Base-by-base conservation (phyloP, 2,329 filamentous ascomycete species). In the Sphaerulina vaccinii region DNA sequence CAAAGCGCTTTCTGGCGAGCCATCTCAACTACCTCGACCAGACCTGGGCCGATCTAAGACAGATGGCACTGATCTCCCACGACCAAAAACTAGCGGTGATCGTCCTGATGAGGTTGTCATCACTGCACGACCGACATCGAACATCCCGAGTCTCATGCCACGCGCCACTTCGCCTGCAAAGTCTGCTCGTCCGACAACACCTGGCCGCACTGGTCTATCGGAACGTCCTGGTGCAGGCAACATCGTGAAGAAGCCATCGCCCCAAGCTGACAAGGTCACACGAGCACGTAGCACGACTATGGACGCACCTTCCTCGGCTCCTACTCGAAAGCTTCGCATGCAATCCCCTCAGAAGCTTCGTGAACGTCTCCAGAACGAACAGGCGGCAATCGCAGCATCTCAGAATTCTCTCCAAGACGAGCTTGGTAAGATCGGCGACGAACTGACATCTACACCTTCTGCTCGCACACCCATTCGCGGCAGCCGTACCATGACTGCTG, bases 341-440 rank as follows among this genome's bases (percentile, higher is more conserved):
- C 82, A 84, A 62, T 83, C 78, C 32, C 81, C 82, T 3, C 80
- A 83, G 60, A 84, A 84, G 70, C 73, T 85, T 37, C 87, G 91
- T 15, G 91, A 96, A 72, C 85, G 92, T 27, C 78, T 96, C 0
- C 86, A 92, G 62, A 85, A 82, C 41, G 90, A 96, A 68, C 90
- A 90, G 70, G 83, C 81, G 49, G 81, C 85, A 0, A 82, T 91
- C 13, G 82, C 84, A 4, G 82, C 84, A 7, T 83, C 85, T 0
- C 88, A 91, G 55, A 77, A 79, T 2, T 80, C 80, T 3, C 71
- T 96, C 11, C 83, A 86, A 67, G 81, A 83, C 3, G 91, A 96
- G 67, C 75, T 96, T 7, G 82, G 82, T 44, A 86, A 86, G 58
- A 92, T 96, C 62, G 82, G 87, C 1, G 83, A 89, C 52, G 90